Percentiles rank a stretch among this genome's conserved stretches.
phyloP scores from a whole-genome alignment of 148 eudicot species.

The Diospyros lotus region DNA sequence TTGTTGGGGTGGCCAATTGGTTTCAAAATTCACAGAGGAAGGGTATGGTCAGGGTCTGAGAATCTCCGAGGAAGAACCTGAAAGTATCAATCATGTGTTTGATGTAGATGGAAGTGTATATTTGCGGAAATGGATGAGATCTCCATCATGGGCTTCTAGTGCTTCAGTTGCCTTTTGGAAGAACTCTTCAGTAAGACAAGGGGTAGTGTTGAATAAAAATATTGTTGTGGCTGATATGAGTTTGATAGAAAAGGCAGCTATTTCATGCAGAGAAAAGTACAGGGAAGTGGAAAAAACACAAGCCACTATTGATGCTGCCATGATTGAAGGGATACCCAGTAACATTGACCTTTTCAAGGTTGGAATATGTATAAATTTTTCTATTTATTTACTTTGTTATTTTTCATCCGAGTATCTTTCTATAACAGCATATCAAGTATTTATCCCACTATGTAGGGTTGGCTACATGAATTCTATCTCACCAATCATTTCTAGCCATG shows the following conservation, averaged over 20 bases:
- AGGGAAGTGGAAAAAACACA: conserved; percentile 70
- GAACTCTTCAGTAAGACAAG: conserved; percentile 35
- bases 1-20: conserved; percentile 85
- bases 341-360: conserved; percentile 96
- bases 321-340: conserved; percentile 90
- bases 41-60: conserved; percentile 19
- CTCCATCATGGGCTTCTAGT: conserved; percentile 73
- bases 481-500: too few species aligned
- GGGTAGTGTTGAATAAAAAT: conserved; percentile 67
- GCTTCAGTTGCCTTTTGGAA: conserved; percentile 74
- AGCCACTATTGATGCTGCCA: conserved; percentile 93
- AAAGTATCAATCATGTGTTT: conserved; percentile 46
- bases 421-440: background rate
- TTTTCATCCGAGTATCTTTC: background rate
- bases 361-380: conserved; percentile 12
- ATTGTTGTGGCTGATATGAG: conserved; percentile 70
- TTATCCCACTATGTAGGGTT: too few species aligned
- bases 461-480: too few species aligned
- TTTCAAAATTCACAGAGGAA: conserved; percentile 27
- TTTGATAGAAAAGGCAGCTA: conserved; percentile 67
- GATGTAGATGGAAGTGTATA: conserved; percentile 90
- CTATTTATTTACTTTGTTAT: background rate
- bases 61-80: conserved; percentile 31
- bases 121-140: conserved; percentile 74
- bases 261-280: conserved; percentile 50